Evolutionary conservation across 2,329 filamentous ascomycete species (phyloP).

Genomic region (Colletotrichum abscissum): DNA sequence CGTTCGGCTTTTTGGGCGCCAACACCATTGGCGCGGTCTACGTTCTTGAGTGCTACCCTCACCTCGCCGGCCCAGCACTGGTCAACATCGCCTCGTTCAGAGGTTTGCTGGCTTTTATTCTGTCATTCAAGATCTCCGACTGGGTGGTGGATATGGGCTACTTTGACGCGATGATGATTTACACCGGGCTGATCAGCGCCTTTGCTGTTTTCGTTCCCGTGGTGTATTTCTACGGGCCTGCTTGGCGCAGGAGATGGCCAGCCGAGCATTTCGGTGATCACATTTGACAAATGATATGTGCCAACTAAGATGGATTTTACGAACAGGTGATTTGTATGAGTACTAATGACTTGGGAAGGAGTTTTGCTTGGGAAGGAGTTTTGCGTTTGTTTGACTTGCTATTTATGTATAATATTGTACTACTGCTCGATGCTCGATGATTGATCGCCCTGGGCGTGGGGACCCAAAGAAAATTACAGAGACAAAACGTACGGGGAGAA

Average conservation of each 20-base stretch:
- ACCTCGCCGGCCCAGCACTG: constrained; percentile 42
- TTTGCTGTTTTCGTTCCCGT: constrained; percentile 42
- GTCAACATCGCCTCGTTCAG: constrained; percentile 47
- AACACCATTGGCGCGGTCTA: constrained; percentile 45
- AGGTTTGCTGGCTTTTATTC: constrained; percentile 43
- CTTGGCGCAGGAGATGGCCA: constrained; percentile 26
- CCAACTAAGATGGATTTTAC: not conserved
- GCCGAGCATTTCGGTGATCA: constrained; percentile 19
- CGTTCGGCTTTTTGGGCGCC: constrained; percentile 42
- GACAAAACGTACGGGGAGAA: too few relatives aligned
- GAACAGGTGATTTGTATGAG: too few relatives aligned
- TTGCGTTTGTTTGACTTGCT: too few relatives aligned
- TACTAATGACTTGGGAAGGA: too few relatives aligned
- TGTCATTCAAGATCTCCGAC: constrained; percentile 41
- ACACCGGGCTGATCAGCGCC: constrained; percentile 45
- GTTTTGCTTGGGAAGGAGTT: too few relatives aligned
- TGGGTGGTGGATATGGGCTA: constrained; percentile 43
- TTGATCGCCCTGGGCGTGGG: too few relatives aligned
- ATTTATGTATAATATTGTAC: too few relatives aligned
- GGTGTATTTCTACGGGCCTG: constrained; percentile 38
- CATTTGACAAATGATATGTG: constrained; percentile 30
- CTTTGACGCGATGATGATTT: constrained; percentile 43
- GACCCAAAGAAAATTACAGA: too few relatives aligned
- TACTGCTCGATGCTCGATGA: too few relatives aligned
- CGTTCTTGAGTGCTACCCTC: constrained; percentile 46